Base-by-base conservation (phyloP, 1,284 basidiomycete species). In the Cutaneotrichosporon cavernicola region DNA sequence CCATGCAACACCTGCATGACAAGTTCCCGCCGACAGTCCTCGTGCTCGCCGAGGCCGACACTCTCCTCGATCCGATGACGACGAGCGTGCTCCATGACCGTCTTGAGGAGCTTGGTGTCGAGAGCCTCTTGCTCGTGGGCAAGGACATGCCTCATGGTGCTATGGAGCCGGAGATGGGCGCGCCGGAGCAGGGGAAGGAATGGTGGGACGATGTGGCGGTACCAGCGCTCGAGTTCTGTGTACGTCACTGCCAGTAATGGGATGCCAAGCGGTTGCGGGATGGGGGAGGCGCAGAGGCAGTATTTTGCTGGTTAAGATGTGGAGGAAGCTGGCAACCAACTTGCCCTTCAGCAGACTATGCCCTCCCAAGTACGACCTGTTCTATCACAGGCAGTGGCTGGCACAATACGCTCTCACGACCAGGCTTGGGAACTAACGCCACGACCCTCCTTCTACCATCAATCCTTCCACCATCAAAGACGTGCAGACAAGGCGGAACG, bases 141-240 rank as follows among this genome's bases (percentile, higher is more conserved):
- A 40, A 61, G 26, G 60, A 36, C n/a, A 61, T 61, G 60, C 30
- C 40, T 18, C 60, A 61, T n/a, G 60, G 60, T 11, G 51, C 52
- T 11, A 21, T 51, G 5, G 58, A 59, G 49, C 46, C 46, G 4
- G 51, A 16, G 10, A 30, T 22, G 5, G 22, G 22, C 22, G 21
- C 9, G 5, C 9, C 30, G 30, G 49, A 32, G 51, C 16, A 52
- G 31, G 51, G 31, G 5, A 32, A 52, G 51, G 13, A 52, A 13
- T 52, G 51, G 51, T 52, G 51, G 51, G 51, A 52, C 26, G 31
- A 9, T 9, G 31, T 34, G 14, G 31, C 30, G 5, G 26, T 52
- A 14, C 43, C 30, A 16, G 57, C 57, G 8, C 22, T 58, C 22
- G 57, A 58, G 5, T 58, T 58, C 21, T 58, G 57, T n/a, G 30